Evolutionary conservation across 2,329 filamentous ascomycete genomes (phyloP).

Genomic region (Fonsecaea erecta): DNA sequence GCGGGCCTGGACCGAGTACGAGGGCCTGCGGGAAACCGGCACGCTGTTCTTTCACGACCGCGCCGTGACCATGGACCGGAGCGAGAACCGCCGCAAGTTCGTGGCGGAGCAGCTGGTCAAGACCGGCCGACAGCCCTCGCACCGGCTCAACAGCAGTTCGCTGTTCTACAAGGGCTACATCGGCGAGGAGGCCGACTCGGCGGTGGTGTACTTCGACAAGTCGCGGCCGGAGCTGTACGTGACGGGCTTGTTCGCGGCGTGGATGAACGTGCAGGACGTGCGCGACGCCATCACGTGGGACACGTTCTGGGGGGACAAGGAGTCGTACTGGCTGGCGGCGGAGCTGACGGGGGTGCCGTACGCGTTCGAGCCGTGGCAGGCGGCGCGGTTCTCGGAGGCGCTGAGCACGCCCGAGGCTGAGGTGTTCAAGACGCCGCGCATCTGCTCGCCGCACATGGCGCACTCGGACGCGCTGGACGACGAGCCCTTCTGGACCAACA

Average conservation of each 20-base stretch:
- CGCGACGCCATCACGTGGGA: slow-evolving; percentile 50
- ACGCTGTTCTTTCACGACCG: slow-evolving; percentile 32
- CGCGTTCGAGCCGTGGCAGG: slow-evolving; percentile 43
- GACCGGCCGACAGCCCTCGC: slow-evolving; percentile 40
- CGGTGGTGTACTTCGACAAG: slow-evolving; percentile 52
- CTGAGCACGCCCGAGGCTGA: background rate
- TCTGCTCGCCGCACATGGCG: slow-evolving; percentile 13
- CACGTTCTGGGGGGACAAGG: slow-evolving; percentile 54
- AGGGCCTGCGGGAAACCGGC: slow-evolving; percentile 18
- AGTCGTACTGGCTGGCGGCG: slow-evolving; percentile 54
- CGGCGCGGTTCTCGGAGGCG: slow-evolving; percentile 14
- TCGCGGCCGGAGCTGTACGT: slow-evolving; percentile 45
- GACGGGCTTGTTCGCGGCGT: slow-evolving; percentile 50
- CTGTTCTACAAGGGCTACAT: slow-evolving; percentile 49
- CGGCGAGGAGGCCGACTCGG: slow-evolving; percentile 52
- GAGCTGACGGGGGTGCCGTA: slow-evolving; percentile 49
- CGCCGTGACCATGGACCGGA: slow-evolving; percentile 9
- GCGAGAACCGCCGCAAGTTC: background rate
- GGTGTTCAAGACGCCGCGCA: slow-evolving; percentile 3
- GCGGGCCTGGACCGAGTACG: slow-evolving; percentile 6
- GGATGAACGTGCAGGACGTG: slow-evolving; percentile 51
- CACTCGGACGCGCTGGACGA: slow-evolving; percentile 1
- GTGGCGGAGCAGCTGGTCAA: slow-evolving; percentile 38
- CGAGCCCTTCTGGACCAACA: slow-evolving; percentile 20
- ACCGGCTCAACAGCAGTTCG: slow-evolving; percentile 42